Evolutionary conservation across 176 grass and related monocot genomes (phyloP), one percentile per base, ranked within the genome.

Genomic region (Chrysopogon serrulatus): DNA sequence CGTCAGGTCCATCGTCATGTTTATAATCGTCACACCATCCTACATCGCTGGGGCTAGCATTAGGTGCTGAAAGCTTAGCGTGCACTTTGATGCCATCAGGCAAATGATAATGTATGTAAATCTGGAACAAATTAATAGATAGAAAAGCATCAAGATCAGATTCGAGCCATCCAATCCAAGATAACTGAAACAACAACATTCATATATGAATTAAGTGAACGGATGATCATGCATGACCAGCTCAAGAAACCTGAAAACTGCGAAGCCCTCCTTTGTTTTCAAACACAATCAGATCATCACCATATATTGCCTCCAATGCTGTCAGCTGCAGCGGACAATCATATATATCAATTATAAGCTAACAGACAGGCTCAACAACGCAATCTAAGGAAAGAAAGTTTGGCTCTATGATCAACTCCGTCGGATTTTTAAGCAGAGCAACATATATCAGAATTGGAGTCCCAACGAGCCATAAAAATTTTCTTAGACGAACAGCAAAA

Each of bases 241-340:
- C 44, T 28, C n/a, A 79, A 71, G 18, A 66, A 56, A 90, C 91
- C 88, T 90, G 86, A 17, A 94, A 90, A 63, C 31, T 86, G 8
- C 16, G 54, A 49, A 86, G 81, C 59, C 79, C 79, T 79, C 70
- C 69, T 90, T 85, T 93, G 42, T 49, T 87, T n/a, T 32, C 56
- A 34, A 83, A 74, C 24, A 47, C 81, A 83, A 3, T 41, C 5
- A 83, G 28, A 35, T 83, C 81, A 83, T 83, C 68, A 41, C 69
- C 81, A 48, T 83, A 83, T 48, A 83, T 83, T 24, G 81, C 81
- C 31, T 83, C 56, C 69, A 83, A 48, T 63, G 81, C 81, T 40
- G 63, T 26, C 30, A 74, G 30, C 81, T 83, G 56, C 69, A 74
- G 23, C 18, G 41, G 17, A 83, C 2, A 60, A 27, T 59, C 10